Evolutionary conservation across 2,329 filamentous ascomycete genomes (phyloP).

Genomic region (Penicillium digitatum): DNA sequence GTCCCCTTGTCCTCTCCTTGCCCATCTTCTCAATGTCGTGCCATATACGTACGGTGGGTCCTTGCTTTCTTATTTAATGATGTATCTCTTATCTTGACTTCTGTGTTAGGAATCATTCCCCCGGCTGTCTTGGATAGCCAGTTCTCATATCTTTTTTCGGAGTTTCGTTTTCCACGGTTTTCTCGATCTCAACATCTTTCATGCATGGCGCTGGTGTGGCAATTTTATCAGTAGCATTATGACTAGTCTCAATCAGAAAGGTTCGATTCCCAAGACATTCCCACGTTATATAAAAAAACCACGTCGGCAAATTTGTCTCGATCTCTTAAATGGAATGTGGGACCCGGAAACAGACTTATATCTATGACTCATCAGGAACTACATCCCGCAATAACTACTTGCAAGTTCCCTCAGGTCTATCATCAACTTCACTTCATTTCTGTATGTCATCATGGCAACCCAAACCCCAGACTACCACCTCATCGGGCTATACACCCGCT

Average conservation of each 20-base stretch:
- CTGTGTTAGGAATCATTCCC: neutral
- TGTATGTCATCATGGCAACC: neutral
- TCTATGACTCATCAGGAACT: no score
- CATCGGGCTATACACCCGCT: conserved; percentile 31
- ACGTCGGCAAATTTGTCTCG: neutral
- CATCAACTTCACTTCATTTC: neutral
- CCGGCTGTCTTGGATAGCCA: no score
- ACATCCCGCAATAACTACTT: neutral
- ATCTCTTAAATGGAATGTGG: neutral
- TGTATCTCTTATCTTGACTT: neutral
- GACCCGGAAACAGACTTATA: no score
- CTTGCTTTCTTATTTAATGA: neutral
- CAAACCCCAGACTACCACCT: conserved; percentile 27
- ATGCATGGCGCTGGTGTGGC: conserved; percentile 5
- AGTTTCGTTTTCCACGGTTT: neutral
- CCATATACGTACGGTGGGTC: neutral
- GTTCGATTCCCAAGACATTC: neutral
- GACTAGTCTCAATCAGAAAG: neutral
- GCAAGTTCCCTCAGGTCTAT: neutral
- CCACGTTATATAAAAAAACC: neutral
- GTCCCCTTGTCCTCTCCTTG: neutral
- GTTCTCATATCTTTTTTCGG: neutral
- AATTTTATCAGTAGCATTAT: neutral
- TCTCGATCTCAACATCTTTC: neutral
- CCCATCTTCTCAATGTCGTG: neutral